phyloP scores from a whole-genome alignment of 495 filamentous ascomycete genomes.

The Penicillium psychrofluorescens region DNA sequence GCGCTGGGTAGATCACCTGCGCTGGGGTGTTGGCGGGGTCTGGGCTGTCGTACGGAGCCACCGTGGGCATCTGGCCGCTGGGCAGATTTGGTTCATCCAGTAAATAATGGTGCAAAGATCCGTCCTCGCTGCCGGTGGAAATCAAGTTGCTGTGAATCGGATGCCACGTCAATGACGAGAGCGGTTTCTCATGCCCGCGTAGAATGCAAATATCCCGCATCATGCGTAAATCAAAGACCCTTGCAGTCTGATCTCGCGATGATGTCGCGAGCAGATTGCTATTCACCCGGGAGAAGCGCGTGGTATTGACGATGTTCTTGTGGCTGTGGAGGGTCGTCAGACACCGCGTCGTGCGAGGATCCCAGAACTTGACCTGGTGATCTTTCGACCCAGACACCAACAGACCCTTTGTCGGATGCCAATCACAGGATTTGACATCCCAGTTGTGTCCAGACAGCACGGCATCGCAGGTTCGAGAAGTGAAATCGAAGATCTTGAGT shows the following conservation, averaged over 20 bases:
- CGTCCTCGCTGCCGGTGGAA: constrained; percentile 85
- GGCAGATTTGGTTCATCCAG: constrained; percentile 87
- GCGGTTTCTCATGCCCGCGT: constrained; percentile 88
- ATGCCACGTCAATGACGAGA: constrained; percentile 90
- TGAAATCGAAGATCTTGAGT: constrained; percentile 94
- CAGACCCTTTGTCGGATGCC: constrained; percentile 93
- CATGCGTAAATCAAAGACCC: constrained; percentile 92
- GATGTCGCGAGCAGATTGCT: constrained; percentile 83
- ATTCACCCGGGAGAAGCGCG: constrained; percentile 74
- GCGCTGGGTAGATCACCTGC: constrained; percentile 83
- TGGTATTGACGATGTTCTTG: constrained; percentile 91
- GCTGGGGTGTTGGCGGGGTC: constrained; percentile 71
- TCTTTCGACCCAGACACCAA: constrained; percentile 97
- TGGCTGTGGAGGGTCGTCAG: constrained; percentile 94
- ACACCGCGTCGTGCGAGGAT: constrained; percentile 81
- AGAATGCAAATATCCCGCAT: constrained; percentile 95
- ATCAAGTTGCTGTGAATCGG: constrained; percentile 81
- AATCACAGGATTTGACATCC: constrained; percentile 94
- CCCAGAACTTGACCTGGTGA: constrained; percentile 95
- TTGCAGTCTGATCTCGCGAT: constrained; percentile 82
- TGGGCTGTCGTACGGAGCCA: constrained; percentile 76
- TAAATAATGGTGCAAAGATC: constrained; percentile 83
- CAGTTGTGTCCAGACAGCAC: constrained; percentile 84
- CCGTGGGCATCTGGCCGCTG: constrained; percentile 51
- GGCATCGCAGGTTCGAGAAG: constrained; percentile 72